Base-by-base conservation (phyloP, 1,139 yeast genomes). In the Sugiyamaella novakii region DNA sequence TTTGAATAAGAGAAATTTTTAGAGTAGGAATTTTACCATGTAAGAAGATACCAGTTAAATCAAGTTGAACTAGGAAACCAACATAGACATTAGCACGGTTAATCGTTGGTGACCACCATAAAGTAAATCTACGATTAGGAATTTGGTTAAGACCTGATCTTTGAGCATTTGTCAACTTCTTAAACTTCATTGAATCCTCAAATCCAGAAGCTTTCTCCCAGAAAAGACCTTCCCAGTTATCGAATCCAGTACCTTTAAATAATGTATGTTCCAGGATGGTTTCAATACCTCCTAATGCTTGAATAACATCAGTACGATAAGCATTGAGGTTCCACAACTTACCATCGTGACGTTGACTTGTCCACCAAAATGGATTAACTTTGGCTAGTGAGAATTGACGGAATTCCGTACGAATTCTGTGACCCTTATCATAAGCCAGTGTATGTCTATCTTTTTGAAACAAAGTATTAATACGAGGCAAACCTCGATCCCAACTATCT, bases 21-120 rank as follows among this genome's bases (percentile, higher is more conserved):
- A 94, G 74, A 0, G 99, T 92, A 3, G 99, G 99, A 55, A 94
- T 94, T 67, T 94, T 94, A 60, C 99, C 99, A 64, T 94, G 99
- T 48, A 94, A 74, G 67, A 92, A 92, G 28, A 94, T 92, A 61
- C 98, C 99, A 0, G 99, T 94, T 61, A 94, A 74, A 70, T 94
- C 99, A 38, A 94, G 75, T 67, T 94, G 99, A 27, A 94, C 98
- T 65, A 89, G 76, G 72, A 92, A 94, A 29, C 99, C 99, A 52
- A 94, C 98, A 63, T 94, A 94, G 19, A 94, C 98, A 62, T 94
- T 92, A 3, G 98, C 98, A 59, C 99, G 79, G 61, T 94, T 94
- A 58, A 94, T 94, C 0, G 99, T 94, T 5, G 99, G 99, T 1
- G 98, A 89, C 99, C 99, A 94, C 99, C 99, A 94, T 38, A 94